Conservation (phyloP, 2,329 filamentous ascomycete genomes). For the Nothophaeocryptopus gaeumannii region DNA sequence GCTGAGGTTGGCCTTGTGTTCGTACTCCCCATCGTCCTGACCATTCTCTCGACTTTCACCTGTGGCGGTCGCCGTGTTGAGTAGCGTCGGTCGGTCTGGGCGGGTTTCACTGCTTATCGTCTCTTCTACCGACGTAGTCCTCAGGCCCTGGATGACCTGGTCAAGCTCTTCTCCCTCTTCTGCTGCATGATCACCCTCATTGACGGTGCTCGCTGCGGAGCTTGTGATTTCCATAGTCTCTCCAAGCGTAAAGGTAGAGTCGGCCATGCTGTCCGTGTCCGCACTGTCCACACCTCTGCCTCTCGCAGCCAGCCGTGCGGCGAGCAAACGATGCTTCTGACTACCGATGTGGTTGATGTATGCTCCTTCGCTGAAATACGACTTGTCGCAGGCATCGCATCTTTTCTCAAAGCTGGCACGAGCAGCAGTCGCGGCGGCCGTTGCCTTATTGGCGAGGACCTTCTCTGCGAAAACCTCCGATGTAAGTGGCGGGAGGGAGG, state of each 20-base stretch:
- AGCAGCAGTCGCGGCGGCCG: conserved; percentile 77
- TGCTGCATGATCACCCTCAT: conserved; percentile 35
- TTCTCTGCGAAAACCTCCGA: conserved; percentile 95
- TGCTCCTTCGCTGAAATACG: conserved; percentile 94
- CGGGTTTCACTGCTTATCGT: background rate
- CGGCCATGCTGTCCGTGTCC: conserved; percentile 66
- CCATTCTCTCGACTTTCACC: conserved; percentile 42
- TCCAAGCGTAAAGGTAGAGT: conserved; percentile 86
- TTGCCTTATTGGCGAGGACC: conserved; percentile 84
- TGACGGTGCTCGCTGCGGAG: conserved; percentile 46
- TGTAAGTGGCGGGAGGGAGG: conserved; percentile 82
- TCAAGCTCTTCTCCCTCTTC: conserved; percentile 59
- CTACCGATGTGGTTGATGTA: conserved; percentile 89
- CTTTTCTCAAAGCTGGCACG: conserved; percentile 83
- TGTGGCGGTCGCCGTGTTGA: conserved; percentile 27
- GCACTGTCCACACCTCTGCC: conserved; percentile 58
- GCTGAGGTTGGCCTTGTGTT: conserved; percentile 41
- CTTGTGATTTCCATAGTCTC: conserved; percentile 64
- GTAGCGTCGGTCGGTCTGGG: conserved; percentile 37
- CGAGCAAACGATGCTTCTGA: conserved; percentile 78
- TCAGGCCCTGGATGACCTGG: conserved; percentile 73
- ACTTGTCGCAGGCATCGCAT: conserved; percentile 82
- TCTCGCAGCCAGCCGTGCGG: conserved; percentile 48
- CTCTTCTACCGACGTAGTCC: conserved; percentile 58
- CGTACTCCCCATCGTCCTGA: conserved; percentile 30